Evolutionary conservation across 2,329 filamentous ascomycete genomes (phyloP), one percentile per base, ranked within the genome.

Genomic region (Fusarium guadeloupense): DNA sequence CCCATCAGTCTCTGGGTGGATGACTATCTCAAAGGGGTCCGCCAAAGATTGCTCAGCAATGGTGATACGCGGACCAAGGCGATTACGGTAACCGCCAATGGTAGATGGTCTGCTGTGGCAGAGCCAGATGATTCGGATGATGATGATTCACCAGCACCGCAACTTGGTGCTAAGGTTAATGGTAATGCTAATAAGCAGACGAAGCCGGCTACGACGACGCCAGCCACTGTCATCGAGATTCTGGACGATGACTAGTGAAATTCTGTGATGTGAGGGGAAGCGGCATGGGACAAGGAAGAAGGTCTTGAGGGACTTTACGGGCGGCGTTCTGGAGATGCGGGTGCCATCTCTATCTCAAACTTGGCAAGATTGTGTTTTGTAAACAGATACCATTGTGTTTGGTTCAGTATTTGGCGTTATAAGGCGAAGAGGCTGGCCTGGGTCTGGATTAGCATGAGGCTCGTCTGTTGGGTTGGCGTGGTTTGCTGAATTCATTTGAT

Each of bases 1-100:
- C 95, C 94, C 0, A 79, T 81, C 20, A 84, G 79, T 57, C 82
- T 98, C 1, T 74, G 86, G 3, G 78, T 94, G 6, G 93, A 98
- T 69, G 84, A 84, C 2, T 97, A 93, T 71, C 79, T 97, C 38
- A 71, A 81, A 12, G 76, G 83, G 0, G 86, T 97, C 1, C 82
- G 86, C 13, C 68, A 74, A 2, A 73, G 82, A 40, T 77, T 96
- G 8, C 25, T 69, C 5, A 48, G 54, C 10, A 48, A 50, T 6
- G 64, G 68, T 2, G 60, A 65, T 9, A 43, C 33, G 2, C 47
- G 58, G n/a, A 68, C 68, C n/a, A 77, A 68, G 61, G 68, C 52
- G 12, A 73, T 79, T 34, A 62, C 47, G 1, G 67, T 76, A 5
- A 42, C 45, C 9, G 59, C 63, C 2, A 62, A 76, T 35, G 77